Evolutionary conservation across 225 moss, liverwort and hornwort species (phyloP), one percentile per base, ranked within the genome.

Genomic region (Bryum argenteum): DNA sequence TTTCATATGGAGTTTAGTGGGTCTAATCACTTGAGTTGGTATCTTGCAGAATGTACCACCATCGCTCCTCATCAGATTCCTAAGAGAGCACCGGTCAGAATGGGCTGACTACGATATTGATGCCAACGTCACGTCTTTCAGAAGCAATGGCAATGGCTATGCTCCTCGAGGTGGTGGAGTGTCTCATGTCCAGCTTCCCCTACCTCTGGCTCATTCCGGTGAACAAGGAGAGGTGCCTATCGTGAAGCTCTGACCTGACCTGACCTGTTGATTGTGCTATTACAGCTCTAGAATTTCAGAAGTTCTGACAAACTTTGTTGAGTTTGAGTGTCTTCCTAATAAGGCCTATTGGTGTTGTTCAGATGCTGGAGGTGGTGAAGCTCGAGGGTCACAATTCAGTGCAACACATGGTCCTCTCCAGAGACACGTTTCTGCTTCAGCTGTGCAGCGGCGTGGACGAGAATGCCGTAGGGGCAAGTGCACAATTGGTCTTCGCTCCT

Each of bases 341-440:
- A 6, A 5, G 33, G 33, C 33, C 33, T 33, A 6, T 5, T 76
- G 79, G 48, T 19, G 61, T 75, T 8, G 47, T 47, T 5, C 61
- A 97, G 96, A 89, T 97, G 79, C 76, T 97, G 73, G 96, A 97
- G 79, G 94, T 97, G 39, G 94, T 97, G 77, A 97, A 97, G 79
- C 67, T 97, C 71, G 97, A 94, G 63, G 94, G 92, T 26, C 96
- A 94, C 59, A 89, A 86, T 78, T 83, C 93, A 18, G 74, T 87
- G 47, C 96, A 97, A 69, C 91, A 92, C 73, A 89, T 87, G 63
- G 90, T 89, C 69, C 83, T 97, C 15, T 88, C 87, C 10, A 80
- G 90, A 71, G 94, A 97, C 52, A 89, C 85, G 28, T 94, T 97
- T 47, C 80, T 97, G 60, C 83, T 97, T 62, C 97, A 97, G 92